Evolutionary conservation across 2,329 filamentous ascomycete genomes (phyloP).

Genomic region (Alternaria consortialis): DNA sequence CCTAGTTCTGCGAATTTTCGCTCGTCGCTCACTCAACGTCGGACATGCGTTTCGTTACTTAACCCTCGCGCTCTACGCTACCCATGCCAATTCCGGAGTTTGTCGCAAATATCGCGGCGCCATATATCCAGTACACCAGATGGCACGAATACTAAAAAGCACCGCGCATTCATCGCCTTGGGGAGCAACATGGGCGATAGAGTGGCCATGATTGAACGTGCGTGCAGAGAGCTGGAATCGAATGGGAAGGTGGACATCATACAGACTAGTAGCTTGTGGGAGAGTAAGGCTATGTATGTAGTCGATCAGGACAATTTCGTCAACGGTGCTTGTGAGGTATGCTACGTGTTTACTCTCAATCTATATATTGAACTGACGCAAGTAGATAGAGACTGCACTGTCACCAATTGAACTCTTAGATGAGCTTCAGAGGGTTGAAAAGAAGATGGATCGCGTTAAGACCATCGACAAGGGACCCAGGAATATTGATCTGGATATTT

Average conservation of each 20-base stretch:
- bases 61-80: not conserved
- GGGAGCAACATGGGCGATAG: conserved; percentile 94
- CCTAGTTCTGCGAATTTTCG: conserved; percentile 4
- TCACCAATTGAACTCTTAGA: conserved; percentile 80
- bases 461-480: conserved; percentile 91
- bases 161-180: conserved; percentile 79
- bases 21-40: not conserved
- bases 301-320: conserved; percentile 86
- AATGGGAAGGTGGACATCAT: conserved; percentile 74
- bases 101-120: not conserved
- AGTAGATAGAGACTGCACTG: conserved; percentile 80
- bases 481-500: conserved; percentile 92
- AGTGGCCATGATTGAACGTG: conserved; percentile 82
- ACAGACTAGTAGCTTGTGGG: conserved; percentile 88
- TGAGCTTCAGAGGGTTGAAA: conserved; percentile 84
- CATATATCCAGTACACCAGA: not conserved
- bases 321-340: conserved; percentile 91
- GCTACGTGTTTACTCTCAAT: conserved; percentile 39
- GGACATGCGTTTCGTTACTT: not conserved
- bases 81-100: not conserved
- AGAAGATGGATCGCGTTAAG: conserved; percentile 79
- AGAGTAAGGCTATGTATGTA: conserved; percentile 97
- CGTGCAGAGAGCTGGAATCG: conserved; percentile 78
- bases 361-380: conserved; percentile 11
- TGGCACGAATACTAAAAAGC: not conserved